Base-by-base conservation (phyloP, 352 stramenopile species). In the Phytophthora pini region DNA sequence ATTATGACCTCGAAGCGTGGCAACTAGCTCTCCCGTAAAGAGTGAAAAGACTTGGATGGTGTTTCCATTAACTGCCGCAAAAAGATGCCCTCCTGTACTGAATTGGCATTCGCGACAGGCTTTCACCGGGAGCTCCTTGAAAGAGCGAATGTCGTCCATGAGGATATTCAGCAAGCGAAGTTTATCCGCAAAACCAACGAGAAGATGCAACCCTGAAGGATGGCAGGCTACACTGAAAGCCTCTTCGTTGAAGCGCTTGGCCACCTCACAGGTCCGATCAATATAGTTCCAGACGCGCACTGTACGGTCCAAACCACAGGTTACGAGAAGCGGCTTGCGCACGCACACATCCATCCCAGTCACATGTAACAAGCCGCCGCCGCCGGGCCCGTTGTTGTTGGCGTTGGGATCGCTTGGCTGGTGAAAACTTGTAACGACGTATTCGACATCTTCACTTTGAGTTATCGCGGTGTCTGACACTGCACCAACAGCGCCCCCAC, bases 221-320 rank as follows among this genome's bases (percentile, higher is more conserved):
- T 98, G 94, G 46, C 97, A 90, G 2, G 90, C 76, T 13, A 97
- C 86, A 56, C 87, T 96, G 65, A 92, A 86, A 22, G 90, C 89
- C 62, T 98, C 90, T 61, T 98, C 93, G 10, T 74, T 77, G 52
- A 98, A 98, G 29, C 74, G 65, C 65, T 97, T 97, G 58, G 74
- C 75, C 26, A 98, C 77, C 58, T 98, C 93, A 31, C 88, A 87
- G 5, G 61, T 82, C 12, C 92, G 88, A 44, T 97, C 89, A 22
- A 97, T 75, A 70, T 98, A 98, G 70, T 98, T 98, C 94, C 93
- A 98, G 26, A 98, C 82, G 31, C 92, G 84, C 12, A 98, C 80
- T 3, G 87, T 95, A 44, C 77, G 71, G 68, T 98, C 94, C 44
- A 96, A 76, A 5, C 88, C 87, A 51, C 89, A 97, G 7, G 93